A percentile compares a stretch with the other conserved stretches of the same genome.
Evolutionary conservation across 306 rosid species (phyloP).

Genomic region (Senna siamea): DNA sequence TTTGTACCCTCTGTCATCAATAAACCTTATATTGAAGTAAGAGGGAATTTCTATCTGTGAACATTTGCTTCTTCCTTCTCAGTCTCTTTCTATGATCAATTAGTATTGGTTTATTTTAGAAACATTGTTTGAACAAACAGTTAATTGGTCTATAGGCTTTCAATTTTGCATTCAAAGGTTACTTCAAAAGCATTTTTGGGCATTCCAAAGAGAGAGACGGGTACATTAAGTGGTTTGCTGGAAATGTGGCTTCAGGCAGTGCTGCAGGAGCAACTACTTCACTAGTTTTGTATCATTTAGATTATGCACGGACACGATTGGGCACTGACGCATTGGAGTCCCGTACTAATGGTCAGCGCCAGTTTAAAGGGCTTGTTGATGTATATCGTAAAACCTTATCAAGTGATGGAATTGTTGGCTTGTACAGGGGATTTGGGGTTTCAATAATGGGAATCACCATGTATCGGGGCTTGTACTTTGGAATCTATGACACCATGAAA

Average conservation of each 20-base stretch:
- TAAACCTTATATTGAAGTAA: conserved; percentile 14
- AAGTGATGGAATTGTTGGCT: conserved; percentile 81
- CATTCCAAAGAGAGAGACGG: conserved; percentile 90
- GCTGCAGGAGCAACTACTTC: conserved; percentile 98
- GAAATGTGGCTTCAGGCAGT: conserved; percentile 99
- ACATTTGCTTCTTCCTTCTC: conserved; percentile 15
- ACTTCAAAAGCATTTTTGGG: conserved; percentile 89
- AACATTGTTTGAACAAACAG: conserved; percentile 59
- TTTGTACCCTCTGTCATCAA: conserved; percentile 21
- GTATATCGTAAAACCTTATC: conserved; percentile 82
- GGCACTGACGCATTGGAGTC: conserved; percentile 73
- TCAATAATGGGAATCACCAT: conserved; percentile 88
- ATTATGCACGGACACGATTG: conserved; percentile 87
- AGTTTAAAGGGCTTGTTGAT: conserved; percentile 80
- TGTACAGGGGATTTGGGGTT: conserved; percentile 90
- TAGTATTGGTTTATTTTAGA: conserved; percentile 34
- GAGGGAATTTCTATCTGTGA: neutral
- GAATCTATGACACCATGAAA: conserved; percentile 92
- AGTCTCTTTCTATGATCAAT: neutral
- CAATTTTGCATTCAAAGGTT: conserved; percentile 99
- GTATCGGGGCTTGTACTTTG: conserved; percentile 97
- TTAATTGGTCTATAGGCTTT: conserved; percentile 90
- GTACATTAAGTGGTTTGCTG: conserved; percentile 87
- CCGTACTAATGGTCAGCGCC: conserved; percentile 55
- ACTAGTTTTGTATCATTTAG: conserved; percentile 85